phyloP scores from a whole-genome alignment of 1,284 basidiomycete genomes.

The Apiotrichum domesticum region DNA sequence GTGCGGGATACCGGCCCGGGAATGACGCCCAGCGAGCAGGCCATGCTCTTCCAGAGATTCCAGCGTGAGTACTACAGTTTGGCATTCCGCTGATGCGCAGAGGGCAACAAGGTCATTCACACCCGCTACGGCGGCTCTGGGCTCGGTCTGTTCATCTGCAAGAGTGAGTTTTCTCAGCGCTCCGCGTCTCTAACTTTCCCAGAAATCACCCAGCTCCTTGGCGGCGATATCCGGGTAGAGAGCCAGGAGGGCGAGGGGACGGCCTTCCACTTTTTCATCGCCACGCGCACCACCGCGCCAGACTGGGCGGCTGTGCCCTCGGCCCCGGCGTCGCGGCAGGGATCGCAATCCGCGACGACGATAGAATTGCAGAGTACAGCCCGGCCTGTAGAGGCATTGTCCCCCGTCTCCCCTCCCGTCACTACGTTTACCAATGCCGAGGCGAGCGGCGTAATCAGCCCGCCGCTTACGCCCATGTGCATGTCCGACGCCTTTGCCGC shows the following conservation, averaged over 20 bases:
- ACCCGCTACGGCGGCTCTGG: constrained; percentile 45
- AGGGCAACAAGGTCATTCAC: constrained; percentile 44
- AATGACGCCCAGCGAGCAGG: constrained; percentile 34
- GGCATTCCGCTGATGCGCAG: constrained; percentile 1
- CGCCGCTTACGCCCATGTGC: too few relatives aligned
- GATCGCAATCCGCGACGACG: too few relatives aligned
- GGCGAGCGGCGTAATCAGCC: neutral
- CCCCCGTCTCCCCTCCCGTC: too few relatives aligned
- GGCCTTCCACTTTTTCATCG: constrained; percentile 47
- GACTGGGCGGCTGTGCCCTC: neutral
- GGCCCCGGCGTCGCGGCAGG: too few relatives aligned
- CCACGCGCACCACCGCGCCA: constrained; percentile 13
- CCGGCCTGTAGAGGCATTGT: too few relatives aligned
- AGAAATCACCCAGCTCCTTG: constrained; percentile 40
- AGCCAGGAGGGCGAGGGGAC: constrained; percentile 33
- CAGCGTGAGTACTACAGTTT: constrained; percentile 13
- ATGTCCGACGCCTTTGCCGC: neutral
- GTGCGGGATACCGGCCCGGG: constrained; percentile 46
- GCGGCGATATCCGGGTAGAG: constrained; percentile 41
- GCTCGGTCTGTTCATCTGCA: constrained; percentile 44
- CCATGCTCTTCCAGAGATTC: constrained; percentile 41
- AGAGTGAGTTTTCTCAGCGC: constrained; percentile 5
- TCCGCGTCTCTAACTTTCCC: neutral
- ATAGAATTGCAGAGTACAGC: too few relatives aligned
- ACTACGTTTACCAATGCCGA: too few relatives aligned